Percentiles rank a stretch among this genome's conserved stretches.
These are phyloP conservation scores for Moesziomyces sp. DNA, from an alignment of 1,284 basidiomycete genomes.

Conservation along the genomic window DNA sequence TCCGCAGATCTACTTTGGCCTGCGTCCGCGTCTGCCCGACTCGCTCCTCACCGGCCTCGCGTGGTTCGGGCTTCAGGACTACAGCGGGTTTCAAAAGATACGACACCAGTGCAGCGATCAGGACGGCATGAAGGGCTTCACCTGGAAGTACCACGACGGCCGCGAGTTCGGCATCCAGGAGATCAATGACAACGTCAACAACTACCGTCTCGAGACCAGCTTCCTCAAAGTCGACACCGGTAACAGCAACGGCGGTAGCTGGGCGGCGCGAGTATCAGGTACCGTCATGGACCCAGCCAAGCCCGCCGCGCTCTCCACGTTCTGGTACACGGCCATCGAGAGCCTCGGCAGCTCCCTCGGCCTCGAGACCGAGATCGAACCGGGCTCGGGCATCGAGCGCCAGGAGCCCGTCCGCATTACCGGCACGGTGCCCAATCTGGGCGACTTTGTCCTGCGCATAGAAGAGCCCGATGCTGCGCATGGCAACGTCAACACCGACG, in stretches of 20 bases:
- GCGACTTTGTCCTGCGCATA: conserved; percentile 82
- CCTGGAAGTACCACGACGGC: conserved; percentile 87
- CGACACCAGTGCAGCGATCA: conserved; percentile 91
- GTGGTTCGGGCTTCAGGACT: conserved; percentile 72
- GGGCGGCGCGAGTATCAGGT: conserved; percentile 88
- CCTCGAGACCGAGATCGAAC: conserved; percentile 75
- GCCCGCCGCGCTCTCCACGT: conserved; percentile 77
- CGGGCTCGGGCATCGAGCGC: conserved; percentile 73
- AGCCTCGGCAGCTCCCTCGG: conserved; percentile 77
- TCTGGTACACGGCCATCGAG: conserved; percentile 88
- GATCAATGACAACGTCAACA: conserved; percentile 82
- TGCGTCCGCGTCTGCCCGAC: conserved; percentile 83
- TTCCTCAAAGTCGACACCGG: conserved; percentile 78
- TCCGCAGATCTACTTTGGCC: conserved; percentile 91
- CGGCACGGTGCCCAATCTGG: conserved; percentile 80
- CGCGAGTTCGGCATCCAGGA: conserved; percentile 85
- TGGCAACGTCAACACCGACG: conserved; percentile 70
- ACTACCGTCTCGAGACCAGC: conserved; percentile 84
- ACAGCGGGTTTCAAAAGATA: conserved; percentile 69
- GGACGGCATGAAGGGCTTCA: conserved; percentile 82
- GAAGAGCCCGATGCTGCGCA: conserved; percentile 75
- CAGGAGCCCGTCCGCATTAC: conserved; percentile 74
- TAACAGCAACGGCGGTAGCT: conserved; percentile 72
- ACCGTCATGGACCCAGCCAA: conserved; percentile 75
- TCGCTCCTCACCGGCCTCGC: conserved; percentile 89